Evolutionary conservation across 2,329 filamentous ascomycete genomes (phyloP).

Genomic region (Hypoxylon sp.): DNA sequence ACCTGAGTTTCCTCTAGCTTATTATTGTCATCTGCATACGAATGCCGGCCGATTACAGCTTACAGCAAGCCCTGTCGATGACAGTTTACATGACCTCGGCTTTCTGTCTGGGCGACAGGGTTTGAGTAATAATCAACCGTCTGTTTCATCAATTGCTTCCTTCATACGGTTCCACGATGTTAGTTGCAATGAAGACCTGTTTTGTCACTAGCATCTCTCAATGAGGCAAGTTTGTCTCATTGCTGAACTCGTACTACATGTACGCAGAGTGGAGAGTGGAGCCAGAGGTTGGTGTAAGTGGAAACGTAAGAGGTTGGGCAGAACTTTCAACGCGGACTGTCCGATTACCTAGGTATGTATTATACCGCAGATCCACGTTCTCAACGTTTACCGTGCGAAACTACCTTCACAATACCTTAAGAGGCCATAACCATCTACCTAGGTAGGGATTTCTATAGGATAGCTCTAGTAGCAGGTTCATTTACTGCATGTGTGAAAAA

Average conservation of each 20-base stretch:
- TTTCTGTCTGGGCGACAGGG: constrained; percentile 14
- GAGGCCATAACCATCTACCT: background rate
- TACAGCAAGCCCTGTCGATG: constrained; percentile 11
- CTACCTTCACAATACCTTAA: background rate
- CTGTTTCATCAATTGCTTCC: constrained; percentile 12
- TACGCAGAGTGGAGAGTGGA: constrained; percentile 14
- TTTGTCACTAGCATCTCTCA: constrained; percentile 16
- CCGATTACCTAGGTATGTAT: background rate
- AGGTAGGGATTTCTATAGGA: background rate
- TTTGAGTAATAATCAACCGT: constrained; percentile 17
- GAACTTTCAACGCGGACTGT: constrained; percentile 4
- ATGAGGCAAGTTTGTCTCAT: constrained; percentile 17
- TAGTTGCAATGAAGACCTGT: constrained; percentile 13
- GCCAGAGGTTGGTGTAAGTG: constrained; percentile 23
- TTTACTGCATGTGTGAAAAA: background rate
- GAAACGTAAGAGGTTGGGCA: constrained; percentile 23
- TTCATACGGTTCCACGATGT: constrained; percentile 5
- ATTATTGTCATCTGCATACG: constrained; percentile 31
- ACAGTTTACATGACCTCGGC: constrained; percentile 4
- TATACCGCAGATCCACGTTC: constrained; percentile 2
- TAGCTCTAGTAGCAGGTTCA: background rate
- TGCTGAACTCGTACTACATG: background rate
- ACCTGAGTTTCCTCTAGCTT: constrained; percentile 30
- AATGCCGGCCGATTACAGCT: constrained; percentile 27
- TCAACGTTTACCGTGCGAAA: constrained; percentile 1